Percentiles rank a stretch among this genome's conserved stretches.
Conservation (phyloP, 768 basidiomycete species). For the Phylloporus rhodoxanthus region DNA sequence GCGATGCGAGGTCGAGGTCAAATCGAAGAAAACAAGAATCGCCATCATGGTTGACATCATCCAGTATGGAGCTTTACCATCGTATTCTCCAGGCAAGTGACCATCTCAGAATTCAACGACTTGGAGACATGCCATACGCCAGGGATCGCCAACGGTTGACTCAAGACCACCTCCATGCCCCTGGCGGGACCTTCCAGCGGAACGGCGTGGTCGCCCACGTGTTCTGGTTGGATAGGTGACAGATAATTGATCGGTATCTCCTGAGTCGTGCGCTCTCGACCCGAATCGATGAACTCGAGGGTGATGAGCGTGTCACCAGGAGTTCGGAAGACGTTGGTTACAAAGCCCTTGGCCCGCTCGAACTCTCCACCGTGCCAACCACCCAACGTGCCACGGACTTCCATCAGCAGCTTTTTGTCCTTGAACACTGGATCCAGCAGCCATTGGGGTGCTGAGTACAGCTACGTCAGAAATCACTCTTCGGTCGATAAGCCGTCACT, state of each 20-base stretch:
- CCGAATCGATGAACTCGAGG: slow-evolving; percentile 27
- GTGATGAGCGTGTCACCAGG: slow-evolving; percentile 26
- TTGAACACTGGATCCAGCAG: slow-evolving; percentile 24
- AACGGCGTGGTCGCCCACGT: slow-evolving; percentile 44
- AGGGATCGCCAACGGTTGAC: slow-evolving; percentile 31
- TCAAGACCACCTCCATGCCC: slow-evolving; percentile 42
- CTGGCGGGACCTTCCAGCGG: slow-evolving; percentile 40
- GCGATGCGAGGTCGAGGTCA: not conserved
- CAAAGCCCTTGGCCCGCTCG: slow-evolving; percentile 26
- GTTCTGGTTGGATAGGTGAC: slow-evolving; percentile 34
- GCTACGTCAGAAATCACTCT: slow-evolving; percentile 17
- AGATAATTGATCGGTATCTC: slow-evolving; percentile 41
- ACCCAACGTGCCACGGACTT: slow-evolving; percentile 23
- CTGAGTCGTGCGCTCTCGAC: slow-evolving; percentile 29
- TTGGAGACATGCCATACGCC: slow-evolving; percentile 22
- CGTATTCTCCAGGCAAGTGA: slow-evolving; percentile 13
- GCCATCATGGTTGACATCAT: slow-evolving; percentile 5
- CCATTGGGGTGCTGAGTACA: slow-evolving; percentile 24
- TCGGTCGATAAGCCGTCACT: slow-evolving; percentile 7
- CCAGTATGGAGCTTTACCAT: slow-evolving; percentile 26
- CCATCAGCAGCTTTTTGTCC: slow-evolving; percentile 27
- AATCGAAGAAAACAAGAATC: not conserved
- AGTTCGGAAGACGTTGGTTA: slow-evolving; percentile 22
- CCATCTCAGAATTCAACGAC: slow-evolving; percentile 7
- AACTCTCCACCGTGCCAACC: slow-evolving; percentile 27